Evolutionary conservation across 73 alveolate species (phyloP), one percentile per base, ranked within the genome.

Genomic region (Effrenium voratum): DNA sequence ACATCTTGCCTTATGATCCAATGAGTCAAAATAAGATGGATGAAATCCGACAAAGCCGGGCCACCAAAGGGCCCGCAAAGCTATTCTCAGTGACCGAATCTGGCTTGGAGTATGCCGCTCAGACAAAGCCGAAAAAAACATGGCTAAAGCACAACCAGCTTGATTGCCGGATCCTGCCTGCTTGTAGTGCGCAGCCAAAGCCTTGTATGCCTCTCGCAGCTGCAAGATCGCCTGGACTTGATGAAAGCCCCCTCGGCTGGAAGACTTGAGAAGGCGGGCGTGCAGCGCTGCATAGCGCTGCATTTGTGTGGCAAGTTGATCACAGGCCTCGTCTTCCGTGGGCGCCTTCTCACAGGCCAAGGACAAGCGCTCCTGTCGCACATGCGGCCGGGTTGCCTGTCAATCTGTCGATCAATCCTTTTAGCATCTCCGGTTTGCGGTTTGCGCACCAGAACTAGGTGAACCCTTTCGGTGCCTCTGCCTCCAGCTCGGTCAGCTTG

Each of bases 311-410:
- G 63, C 63, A 52, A 52, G 63, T 19, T 19, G 63, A 19, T 19
- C 8, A 52, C 63, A 19, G 8, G 85, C 95, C 97, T 90, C 97
- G 49, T 90, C 97, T 5, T 45, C 76, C 60, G 97, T 90, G 8
- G 97, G 97, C 19, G 97, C 97, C 75, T 90, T 90, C 59, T 90
- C 97, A 40, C 97, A 90, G 2, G 97, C 97, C 97, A 90, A 36
- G 45, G 97, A 90, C 45, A 90, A 38, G 76, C 97, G 97, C 83
- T 90, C 97, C 94, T 86, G 63, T 2, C 44, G 75, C 63, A 52
- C 63, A 52, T 52, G 63, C 19, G 63, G 63, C 8, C 19, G 63
- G 63, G 63, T 8, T 52, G 63, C n/a, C n/a, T n/a, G n/a, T n/a
- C n/a, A n/a, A n/a, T n/a, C n/a, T n/a, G n/a, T n/a, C n/a, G n/a